These are phyloP conservation scores for Linaria vulgaris DNA, from an alignment of 257 asterid genomes.

Conservation along the genomic window DNA sequence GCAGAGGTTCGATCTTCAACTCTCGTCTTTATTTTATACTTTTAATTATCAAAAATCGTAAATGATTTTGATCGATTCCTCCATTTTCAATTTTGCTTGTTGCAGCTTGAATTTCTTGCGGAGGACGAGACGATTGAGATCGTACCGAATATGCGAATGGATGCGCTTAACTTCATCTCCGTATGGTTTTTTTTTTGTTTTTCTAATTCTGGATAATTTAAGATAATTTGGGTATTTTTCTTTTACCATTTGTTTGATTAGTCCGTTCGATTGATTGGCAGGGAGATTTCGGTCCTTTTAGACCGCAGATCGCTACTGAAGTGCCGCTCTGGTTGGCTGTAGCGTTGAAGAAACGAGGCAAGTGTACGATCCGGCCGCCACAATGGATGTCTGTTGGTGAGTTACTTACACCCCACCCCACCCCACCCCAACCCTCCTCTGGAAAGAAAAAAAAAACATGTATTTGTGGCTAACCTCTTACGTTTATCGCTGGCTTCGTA, in stretches of 20 bases:
- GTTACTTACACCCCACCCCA: conserved; percentile 22
- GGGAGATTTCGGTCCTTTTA: conserved; percentile 94
- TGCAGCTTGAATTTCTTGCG: conserved; percentile 91
- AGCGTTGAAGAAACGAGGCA: conserved; percentile 92
- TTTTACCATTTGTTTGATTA: neutral
- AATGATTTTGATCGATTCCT: neutral
- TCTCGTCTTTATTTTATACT: too few species aligned
- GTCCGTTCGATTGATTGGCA: conserved; percentile 28
- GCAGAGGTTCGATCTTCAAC: conserved; percentile 55
- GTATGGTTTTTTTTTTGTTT: conserved; percentile 39
- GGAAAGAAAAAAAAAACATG: too few species aligned
- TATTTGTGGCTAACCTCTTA: too few species aligned
- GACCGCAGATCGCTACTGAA: conserved; percentile 66
- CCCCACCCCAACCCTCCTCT: neutral
- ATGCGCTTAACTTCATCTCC: conserved; percentile 74
- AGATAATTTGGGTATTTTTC: neutral
- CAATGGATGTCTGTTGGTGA: conserved; percentile 93
- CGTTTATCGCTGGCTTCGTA: neutral
- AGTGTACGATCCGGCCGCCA: conserved; percentile 80
- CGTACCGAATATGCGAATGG: conserved; percentile 84
- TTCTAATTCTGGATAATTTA: neutral
- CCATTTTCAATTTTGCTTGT: conserved; percentile 17
- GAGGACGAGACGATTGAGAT: conserved; percentile 86
- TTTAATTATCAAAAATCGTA: neutral
- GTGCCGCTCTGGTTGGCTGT: conserved; percentile 95